A percentile compares a stretch with the other conserved stretches of the same genome.
phyloP scores from a whole-genome alignment of 169 alveolate species.

The Babesia divergens region DNA sequence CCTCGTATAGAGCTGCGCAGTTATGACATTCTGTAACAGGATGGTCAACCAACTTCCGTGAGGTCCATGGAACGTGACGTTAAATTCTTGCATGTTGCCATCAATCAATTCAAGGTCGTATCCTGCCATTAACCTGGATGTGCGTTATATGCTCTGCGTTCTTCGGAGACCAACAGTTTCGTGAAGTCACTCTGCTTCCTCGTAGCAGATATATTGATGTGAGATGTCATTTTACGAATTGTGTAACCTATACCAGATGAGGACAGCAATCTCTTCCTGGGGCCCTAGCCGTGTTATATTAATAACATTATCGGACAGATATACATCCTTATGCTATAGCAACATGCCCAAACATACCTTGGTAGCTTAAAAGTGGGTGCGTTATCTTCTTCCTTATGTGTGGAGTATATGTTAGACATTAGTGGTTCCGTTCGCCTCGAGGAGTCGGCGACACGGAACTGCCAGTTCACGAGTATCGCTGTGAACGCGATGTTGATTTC shows the following conservation, averaged over 20 bases:
- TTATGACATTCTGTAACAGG: neutral
- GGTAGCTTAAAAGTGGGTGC: too few species aligned
- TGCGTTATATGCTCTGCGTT: neutral
- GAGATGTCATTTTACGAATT: neutral
- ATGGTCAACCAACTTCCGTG: conserved; percentile 65
- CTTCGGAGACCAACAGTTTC: conserved; percentile 68
- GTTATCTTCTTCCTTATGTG: too few species aligned
- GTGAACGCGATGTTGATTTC: too few species aligned
- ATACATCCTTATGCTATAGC: too few species aligned
- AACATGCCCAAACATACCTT: too few species aligned
- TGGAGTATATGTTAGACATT: too few species aligned
- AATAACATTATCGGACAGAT: too few species aligned
- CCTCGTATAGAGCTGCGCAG: conserved; percentile 81
- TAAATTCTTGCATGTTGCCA: conserved; percentile 77
- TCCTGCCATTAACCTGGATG: conserved; percentile 76
- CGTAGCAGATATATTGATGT: conserved; percentile 9
- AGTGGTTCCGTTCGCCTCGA: conserved; percentile 28
- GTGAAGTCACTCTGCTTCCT: conserved; percentile 78
- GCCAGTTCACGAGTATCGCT: too few species aligned
- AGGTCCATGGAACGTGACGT: conserved; percentile 80
- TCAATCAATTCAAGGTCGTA: conserved; percentile 75
- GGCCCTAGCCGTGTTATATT: neutral
- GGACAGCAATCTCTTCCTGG: neutral
- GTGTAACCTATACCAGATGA: neutral
- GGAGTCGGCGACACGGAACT: conserved; percentile 15